Conservation (phyloP, 306 rosid species). For the Acacia acuminata region DNA sequence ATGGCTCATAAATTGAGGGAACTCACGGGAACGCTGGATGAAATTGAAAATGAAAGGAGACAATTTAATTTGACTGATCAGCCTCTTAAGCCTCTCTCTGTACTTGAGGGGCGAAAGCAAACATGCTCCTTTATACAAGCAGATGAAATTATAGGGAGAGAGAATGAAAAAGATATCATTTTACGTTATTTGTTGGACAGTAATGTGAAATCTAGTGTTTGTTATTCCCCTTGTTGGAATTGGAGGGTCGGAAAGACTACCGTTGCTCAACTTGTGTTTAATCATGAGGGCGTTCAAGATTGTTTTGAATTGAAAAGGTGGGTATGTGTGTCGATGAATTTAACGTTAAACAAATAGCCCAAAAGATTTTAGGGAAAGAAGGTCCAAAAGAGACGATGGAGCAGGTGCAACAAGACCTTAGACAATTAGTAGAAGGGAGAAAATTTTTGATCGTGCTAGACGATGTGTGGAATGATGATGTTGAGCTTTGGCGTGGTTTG, state of each 20-base stretch:
- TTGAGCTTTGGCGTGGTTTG: background rate
- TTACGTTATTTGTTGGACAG: background rate
- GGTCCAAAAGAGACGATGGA: background rate
- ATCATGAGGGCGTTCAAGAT: background rate
- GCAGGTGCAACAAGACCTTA: background rate
- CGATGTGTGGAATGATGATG: background rate
- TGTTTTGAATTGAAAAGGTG: slow-evolving; percentile 14
- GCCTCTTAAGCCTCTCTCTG: background rate
- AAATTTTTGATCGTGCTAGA: slow-evolving; percentile 20
- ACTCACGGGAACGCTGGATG: background rate
- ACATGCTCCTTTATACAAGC: too few species aligned
- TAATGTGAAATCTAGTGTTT: background rate
- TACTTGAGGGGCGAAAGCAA: background rate
- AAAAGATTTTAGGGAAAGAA: background rate
- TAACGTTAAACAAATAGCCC: background rate
- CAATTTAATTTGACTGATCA: background rate
- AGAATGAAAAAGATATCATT: background rate
- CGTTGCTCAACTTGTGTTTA: slow-evolving; percentile 22
- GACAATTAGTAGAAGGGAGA: background rate
- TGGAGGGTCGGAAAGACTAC: slow-evolving; percentile 30
- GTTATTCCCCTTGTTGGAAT: slow-evolving; percentile 11
- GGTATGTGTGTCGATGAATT: slow-evolving; percentile 26
- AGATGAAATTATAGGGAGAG: background rate
- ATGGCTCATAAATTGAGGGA: background rate
- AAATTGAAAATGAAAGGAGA: background rate